Evolutionary conservation across 192 early-diverging fungal genomes (phyloP), one percentile per base, ranked within the genome.

Genomic region (Mortierella claussenii): DNA sequence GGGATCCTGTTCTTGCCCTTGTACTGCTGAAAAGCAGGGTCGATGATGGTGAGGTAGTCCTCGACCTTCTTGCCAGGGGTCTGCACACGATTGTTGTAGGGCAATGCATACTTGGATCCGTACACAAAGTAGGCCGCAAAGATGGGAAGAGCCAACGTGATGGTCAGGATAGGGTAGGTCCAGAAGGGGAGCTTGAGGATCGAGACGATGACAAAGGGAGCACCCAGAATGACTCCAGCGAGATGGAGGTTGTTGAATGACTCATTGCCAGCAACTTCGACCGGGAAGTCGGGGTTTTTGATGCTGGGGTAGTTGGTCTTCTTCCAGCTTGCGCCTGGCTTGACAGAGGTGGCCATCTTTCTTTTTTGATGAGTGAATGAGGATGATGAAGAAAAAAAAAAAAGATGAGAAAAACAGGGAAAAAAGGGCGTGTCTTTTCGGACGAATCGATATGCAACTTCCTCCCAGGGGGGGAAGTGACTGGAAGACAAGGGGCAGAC

Each of bases 41-140:
- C 93, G 79, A 94, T 87, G 83, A 99, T 91, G 36, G 82, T 92
- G 60, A 99, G 83, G 89, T 99, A 99, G 27, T 90, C 85, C 83
- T 96, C 94, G 45, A 96, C 56, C 45, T 84, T 85, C 79, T 89
- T 87, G 78, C 89, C 91, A 34, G 97, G 95, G 36, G 97, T 86
- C 69, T 86, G 85, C 58, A 86, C 90, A 42, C 81, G 82, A 81
- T 89, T 87, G 61, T 83, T 81, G 56, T 88, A 81, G 34, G 89
- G 84, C 17, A 86, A 68, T 27, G 90, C 86, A 58, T 88, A 83
- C 68, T 80, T 86, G 55, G 93, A 91, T 74, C 82, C 89, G 55
- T 81, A 70, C 48, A 90, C 67, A 50, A 97, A 87, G 71, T 81
- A 89, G 40, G 83, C 76, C 15, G 89, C 92, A 60, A 96, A 92